Evolutionary conservation across 2,329 filamentous ascomycete genomes (phyloP).

Genomic region (Alternaria dauci): DNA sequence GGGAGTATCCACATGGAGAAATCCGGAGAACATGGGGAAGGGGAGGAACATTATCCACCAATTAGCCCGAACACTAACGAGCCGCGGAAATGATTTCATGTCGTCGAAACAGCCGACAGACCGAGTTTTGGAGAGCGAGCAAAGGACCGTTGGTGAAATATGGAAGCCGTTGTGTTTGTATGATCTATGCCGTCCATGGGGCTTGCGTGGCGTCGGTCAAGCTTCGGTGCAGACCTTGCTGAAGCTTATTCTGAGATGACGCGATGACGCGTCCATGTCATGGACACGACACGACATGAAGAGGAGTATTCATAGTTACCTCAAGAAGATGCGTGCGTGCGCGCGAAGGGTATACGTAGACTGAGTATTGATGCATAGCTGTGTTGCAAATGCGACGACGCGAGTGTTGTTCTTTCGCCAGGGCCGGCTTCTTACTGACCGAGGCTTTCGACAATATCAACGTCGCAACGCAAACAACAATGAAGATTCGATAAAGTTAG

Average conservation of each 20-base stretch:
- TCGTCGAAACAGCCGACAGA: neutral
- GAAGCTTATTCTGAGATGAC: slow-evolving; percentile 4
- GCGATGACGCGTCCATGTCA: neutral
- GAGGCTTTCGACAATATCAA: neutral
- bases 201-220: slow-evolving; percentile 1
- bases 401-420: neutral
- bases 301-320: neutral
- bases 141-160: neutral
- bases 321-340: neutral
- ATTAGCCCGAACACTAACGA: slow-evolving; percentile 11
- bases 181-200: neutral
- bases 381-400: neutral
- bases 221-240: slow-evolving; percentile 6
- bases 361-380: neutral
- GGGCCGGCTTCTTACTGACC: neutral
- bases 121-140: neutral
- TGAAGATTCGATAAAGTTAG: neutral
- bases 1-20: slow-evolving; percentile 20
- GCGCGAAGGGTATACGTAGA: neutral
- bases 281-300: neutral
- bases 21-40: slow-evolving; percentile 22
- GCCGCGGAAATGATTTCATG: neutral
- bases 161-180: neutral
- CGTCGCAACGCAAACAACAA: neutral
- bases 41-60: slow-evolving; percentile 32